Evolutionary conservation across 2,329 filamentous ascomycete species (phyloP), one percentile per base, ranked within the genome.

Genomic region (Furcasterigmium sp.): DNA sequence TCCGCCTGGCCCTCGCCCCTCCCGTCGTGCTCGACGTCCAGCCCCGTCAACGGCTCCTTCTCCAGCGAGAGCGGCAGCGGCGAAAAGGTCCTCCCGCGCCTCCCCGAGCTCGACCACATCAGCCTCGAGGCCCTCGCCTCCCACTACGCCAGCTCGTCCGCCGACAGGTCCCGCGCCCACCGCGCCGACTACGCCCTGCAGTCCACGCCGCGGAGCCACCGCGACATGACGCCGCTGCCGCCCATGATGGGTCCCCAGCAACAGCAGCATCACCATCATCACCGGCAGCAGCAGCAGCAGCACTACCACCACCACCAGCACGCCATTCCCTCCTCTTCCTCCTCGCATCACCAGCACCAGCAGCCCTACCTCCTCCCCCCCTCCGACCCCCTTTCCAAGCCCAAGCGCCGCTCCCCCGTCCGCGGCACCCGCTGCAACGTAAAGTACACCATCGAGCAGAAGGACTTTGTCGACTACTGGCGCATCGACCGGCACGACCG

Each of bases 371-470:
- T 42, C 29, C 39, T 48, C 17, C 38, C 45, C 5, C 36, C 47
- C 18, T 37, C 42, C 10, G 18, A 29, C 40, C 30, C 36, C 32
- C 28, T 19, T 21, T 18, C 32, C 23, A 29, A 45, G 41, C 29
- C 48, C 17, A 45, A 39, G 20, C 46, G 48, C 20, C 35, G 35
- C 8, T 30, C 39, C n/a, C 30, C 26, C 37, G 44, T 25, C 41
- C 46, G 8, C 44, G 48, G 48, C 13, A 47, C 44, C 30, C 48
- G 48, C 13, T 51, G 48, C 44, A 51, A 51, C 37, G 46, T 51
- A 3, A 51, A 51, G 42, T 51, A 51, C 46, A 51, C 48, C 19
- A 51, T 49, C 29, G 46, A 51, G 37, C 48, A 51, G 44, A 47
- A 49, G 37, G 48, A 51, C 44, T 51, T 51, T 17, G 49, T 51